These are phyloP conservation scores for Rutstroemia sp. DNA, from an alignment of 2,329 filamentous ascomycete genomes.

Conservation along the genomic window DNA sequence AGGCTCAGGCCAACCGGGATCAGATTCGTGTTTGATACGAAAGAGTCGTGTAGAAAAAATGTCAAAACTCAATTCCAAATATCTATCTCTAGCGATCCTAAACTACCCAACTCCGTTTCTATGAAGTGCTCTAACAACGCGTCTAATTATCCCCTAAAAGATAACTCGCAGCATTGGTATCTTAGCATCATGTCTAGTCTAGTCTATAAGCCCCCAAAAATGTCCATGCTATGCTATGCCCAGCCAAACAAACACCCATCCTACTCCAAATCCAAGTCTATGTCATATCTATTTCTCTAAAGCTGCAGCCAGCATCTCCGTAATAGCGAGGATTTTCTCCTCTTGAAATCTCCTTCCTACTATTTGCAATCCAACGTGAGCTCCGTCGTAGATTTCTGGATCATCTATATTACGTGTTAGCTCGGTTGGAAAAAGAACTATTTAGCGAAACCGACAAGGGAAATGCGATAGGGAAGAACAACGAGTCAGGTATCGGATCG, in stretches of 20 bases:
- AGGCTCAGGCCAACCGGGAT: too few relatives aligned
- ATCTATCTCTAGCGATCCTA: too few relatives aligned
- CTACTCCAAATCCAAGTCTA: not conserved
- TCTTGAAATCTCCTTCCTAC: constrained; percentile 27
- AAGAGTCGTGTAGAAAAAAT: too few relatives aligned
- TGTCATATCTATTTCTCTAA: constrained; percentile 11
- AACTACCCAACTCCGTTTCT: too few relatives aligned
- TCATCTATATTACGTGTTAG: constrained; percentile 3
- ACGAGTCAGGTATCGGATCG: not conserved
- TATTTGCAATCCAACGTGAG: constrained; percentile 25
- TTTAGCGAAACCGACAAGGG: not conserved
- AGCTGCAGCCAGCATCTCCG: constrained; percentile 30
- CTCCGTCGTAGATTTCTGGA: constrained; percentile 26
- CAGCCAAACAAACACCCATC: not conserved
- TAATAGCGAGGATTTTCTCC: constrained; percentile 32
- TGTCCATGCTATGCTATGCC: not conserved
- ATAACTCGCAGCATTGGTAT: too few relatives aligned
- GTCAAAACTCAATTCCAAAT: too few relatives aligned
- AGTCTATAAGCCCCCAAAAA: too few relatives aligned
- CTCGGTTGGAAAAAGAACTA: not conserved
- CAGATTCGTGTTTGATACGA: too few relatives aligned
- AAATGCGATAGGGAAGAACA: not conserved
- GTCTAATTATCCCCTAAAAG: too few relatives aligned
- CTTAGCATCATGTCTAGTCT: too few relatives aligned
- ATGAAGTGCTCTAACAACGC: too few relatives aligned